A percentile compares a stretch with the other conserved stretches of the same genome.
phyloP scores from a whole-genome alignment of 1,284 basidiomycete genomes.

The Cryptococcus amylolentus region DNA sequence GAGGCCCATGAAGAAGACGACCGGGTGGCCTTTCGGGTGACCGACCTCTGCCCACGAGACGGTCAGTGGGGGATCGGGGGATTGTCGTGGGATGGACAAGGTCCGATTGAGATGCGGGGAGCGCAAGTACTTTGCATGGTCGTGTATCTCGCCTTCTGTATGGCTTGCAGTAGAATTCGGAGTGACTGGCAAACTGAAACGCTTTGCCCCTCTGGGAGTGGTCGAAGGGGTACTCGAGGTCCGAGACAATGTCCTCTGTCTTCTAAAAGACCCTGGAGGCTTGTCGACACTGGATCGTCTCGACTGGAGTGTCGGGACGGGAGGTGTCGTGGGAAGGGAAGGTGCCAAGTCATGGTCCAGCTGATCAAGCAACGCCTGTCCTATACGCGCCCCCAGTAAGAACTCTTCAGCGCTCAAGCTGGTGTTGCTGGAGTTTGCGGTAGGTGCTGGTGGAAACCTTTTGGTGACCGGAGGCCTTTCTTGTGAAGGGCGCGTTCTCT shows the following conservation, averaged over 20 bases:
- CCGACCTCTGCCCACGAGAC: constrained; percentile 93
- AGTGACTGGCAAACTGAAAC: constrained; percentile 1
- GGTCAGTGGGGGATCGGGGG: constrained; percentile 64
- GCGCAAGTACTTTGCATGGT: constrained; percentile 61
- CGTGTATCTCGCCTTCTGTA: constrained; percentile 16
- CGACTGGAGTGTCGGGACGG: background rate
- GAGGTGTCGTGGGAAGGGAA: constrained; percentile 4
- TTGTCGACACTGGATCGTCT: too few species aligned
- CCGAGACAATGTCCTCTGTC: too few species aligned
- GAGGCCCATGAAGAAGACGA: constrained; percentile 86
- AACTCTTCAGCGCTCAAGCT: constrained; percentile 5
- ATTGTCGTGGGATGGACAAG: constrained; percentile 67
- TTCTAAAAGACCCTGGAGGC: too few species aligned
- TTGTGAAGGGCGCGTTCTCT: background rate
- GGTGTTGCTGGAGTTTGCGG: background rate
- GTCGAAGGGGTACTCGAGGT: constrained; percentile 1
- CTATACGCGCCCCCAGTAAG: constrained; percentile 3
- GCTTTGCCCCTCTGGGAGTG: background rate
- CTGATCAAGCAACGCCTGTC: constrained; percentile 18
- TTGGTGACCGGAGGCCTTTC: background rate
- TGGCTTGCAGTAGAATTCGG: background rate
- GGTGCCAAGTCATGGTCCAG: constrained; percentile 12
- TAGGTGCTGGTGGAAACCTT: background rate
- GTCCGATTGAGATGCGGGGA: constrained; percentile 79
- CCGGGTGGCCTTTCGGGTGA: constrained; percentile 70